Evolutionary conservation across 306 rosid genomes (phyloP).

Genomic region (Acacia crassicarpa): DNA sequence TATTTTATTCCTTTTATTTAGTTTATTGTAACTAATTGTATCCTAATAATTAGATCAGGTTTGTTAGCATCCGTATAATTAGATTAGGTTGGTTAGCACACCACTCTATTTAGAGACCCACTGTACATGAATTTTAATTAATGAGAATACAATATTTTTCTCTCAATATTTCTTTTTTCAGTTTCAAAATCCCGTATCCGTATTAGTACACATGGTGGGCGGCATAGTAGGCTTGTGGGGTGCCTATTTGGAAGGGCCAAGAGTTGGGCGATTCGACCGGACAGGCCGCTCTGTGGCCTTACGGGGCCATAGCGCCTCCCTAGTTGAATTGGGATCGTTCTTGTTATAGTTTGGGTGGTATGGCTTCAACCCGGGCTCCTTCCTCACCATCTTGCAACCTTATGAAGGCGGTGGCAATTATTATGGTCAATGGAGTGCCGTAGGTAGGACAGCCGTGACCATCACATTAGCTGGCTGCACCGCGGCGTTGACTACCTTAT

Average conservation of each 20-base stretch:
- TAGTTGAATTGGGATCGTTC: conserved; percentile 73
- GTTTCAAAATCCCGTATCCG: no score
- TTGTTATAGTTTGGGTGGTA: conserved; percentile 90
- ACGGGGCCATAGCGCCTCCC: conserved; percentile 68
- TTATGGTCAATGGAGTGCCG: conserved; percentile 87
- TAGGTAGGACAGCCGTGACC: conserved; percentile 80
- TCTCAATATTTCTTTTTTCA: no score
- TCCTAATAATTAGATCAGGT: no score
- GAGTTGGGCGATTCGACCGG: conserved; percentile 72
- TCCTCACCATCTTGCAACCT: conserved; percentile 46
- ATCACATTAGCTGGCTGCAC: conserved; percentile 80
- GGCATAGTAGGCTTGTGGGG: conserved; percentile 87
- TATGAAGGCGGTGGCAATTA: conserved; percentile 34
- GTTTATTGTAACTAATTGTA: no score
- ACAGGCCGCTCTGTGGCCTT: conserved; percentile 62
- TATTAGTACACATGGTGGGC: conserved; percentile 89
- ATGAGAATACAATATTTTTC: no score
- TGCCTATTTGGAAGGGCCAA: conserved; percentile 71
- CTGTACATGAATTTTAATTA: no score
- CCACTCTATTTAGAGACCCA: no score
- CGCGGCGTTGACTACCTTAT: conserved; percentile 65
- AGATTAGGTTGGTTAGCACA: no score
- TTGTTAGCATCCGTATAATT: no score
- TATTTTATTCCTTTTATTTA: no score
- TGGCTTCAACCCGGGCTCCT: conserved; percentile 84